Base-by-base conservation (phyloP, 768 basidiomycete genomes). In the Tephrocybe sp. region DNA sequence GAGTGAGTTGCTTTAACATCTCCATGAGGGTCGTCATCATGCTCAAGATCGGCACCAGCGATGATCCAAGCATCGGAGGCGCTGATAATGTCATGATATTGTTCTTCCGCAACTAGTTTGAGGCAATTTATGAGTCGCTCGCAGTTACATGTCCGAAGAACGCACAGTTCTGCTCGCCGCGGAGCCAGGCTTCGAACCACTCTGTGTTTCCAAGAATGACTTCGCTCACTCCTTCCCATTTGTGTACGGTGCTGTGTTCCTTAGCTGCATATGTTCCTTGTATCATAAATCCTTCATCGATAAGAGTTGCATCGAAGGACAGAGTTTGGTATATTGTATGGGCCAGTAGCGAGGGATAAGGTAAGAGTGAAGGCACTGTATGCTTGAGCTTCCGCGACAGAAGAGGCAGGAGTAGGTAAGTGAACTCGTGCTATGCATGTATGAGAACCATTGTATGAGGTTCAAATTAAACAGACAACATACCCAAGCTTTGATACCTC, bases 261-360 rank as follows among this genome's bases (percentile, higher is more conserved):
- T 52, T 45, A 3, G 57, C 42, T 3, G 74, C 68, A 15, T 77
- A 75, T 12, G 85, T 88, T 1, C 76, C 76, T 18, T 71, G 64
- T 11, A 88, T 67, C 24, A 68, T 69, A 61, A 92, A 97, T 0
- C 87, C 90, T 63, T 84, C 82, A 55, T 89, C 88, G 15, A 73
- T 69, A 30, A 98, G 61, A 18, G 84, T 76, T 22, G 85, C 81
- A 66, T 99, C 97, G 56, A 98, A 99, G 0, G 84, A 67, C 3
- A 98, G 72, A 0, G 94, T 82, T 65, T 98, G 92, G 64, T 96
- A 96, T 40, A 98, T 87, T 1, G 94, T 98, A 61, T 99, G 96
- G 1, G 97, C 97, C 6, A 99, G 74, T 18, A 98, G 69, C 0
- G 93, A 83, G 0, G 97, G 90, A 56, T 86, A 83, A 2, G 81